Evolutionary conservation across 2,329 filamentous ascomycete genomes (phyloP), one percentile per base, ranked within the genome.

Genomic region (Emergomyces pasteurianus): DNA sequence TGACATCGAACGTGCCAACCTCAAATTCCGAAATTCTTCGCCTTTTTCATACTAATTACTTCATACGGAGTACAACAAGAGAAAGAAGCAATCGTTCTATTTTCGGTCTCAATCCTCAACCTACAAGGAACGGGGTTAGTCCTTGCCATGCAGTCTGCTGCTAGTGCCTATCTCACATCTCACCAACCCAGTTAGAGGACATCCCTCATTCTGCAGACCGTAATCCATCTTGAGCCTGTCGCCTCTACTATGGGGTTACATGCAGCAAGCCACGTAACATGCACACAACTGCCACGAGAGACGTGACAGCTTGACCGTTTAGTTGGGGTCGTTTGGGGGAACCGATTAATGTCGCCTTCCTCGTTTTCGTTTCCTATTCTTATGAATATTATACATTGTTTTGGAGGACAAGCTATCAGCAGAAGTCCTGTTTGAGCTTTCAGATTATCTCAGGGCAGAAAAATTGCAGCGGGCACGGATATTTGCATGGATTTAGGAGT

Each of bases 11-110:
- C 31, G 3, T 31, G 0, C 16, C 16, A 8, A 42, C 40, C 5
- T 21, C n/a, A 43, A 18, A 18, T 5, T 9, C 18, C 42, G 42
- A 43, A 43, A n/a, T 43, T 43, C 8, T 21, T 43, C 42, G 42
- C n/a, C 18, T 43, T 43, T 21, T n/a, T n/a, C n/a, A n/a, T n/a
- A n/a, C n/a, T n/a, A n/a, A n/a, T n/a, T n/a, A n/a, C n/a, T n/a
- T n/a, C n/a, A n/a, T n/a, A n/a, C n/a, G n/a, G n/a, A n/a, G n/a
- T 8, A 1, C 6, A 2, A 0, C 9, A 21, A 5, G 21, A 43
- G 7, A 6, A 43, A 43, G 18, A 43, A n/a, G 42, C 6, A 21
- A 3, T n/a, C 21, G 18, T 18, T 9, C 18, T 9, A 21, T 21
- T 46, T 46, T 21, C n/a, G 18, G 42, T 21, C 18, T n/a, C 42